phyloP scores from a whole-genome alignment of 2,329 filamentous ascomycete genomes.

The Fusarium nanum region DNA sequence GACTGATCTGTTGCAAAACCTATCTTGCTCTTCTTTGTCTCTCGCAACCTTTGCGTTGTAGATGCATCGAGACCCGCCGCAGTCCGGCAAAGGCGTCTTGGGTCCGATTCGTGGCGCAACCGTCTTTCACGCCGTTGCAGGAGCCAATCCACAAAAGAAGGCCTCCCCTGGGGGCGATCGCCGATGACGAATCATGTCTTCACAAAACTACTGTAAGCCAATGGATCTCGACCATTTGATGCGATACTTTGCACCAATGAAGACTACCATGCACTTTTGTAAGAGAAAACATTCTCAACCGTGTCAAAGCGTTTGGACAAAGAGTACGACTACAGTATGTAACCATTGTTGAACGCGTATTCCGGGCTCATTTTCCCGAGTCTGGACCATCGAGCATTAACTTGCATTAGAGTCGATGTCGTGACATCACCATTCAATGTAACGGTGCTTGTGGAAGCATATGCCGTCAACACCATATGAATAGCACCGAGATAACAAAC shows the following conservation, averaged over 20 bases:
- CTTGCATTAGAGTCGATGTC: constrained; percentile 8
- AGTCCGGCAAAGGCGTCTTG: constrained; percentile 35
- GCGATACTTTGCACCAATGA: neutral
- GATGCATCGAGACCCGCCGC: constrained; percentile 16
- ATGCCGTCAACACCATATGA: constrained; percentile 15
- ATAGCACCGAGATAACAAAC: constrained; percentile 24
- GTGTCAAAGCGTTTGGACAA: neutral
- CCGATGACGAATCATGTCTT: constrained; percentile 32
- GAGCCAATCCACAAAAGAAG: constrained; percentile 18
- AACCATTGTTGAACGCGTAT: constrained; percentile 13
- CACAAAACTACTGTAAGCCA: constrained; percentile 2
- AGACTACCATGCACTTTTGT: constrained; percentile 2
- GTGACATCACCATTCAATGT: constrained; percentile 38
- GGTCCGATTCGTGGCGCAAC: constrained; percentile 32
- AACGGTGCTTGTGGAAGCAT: neutral
- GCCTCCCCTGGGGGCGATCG: constrained; percentile 32
- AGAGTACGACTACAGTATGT: neutral
- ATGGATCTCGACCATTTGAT: constrained; percentile 1
- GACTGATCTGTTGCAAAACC: constrained; percentile 18
- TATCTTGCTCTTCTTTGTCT: neutral
- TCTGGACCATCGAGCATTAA: constrained; percentile 14
- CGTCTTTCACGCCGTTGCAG: constrained; percentile 24
- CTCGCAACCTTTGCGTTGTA: constrained; percentile 1
- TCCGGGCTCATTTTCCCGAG: neutral
- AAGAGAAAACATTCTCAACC: constrained; percentile 2